Conservation (phyloP, 2,329 filamentous ascomycete species). For the Aspergillus japonicus region DNA sequence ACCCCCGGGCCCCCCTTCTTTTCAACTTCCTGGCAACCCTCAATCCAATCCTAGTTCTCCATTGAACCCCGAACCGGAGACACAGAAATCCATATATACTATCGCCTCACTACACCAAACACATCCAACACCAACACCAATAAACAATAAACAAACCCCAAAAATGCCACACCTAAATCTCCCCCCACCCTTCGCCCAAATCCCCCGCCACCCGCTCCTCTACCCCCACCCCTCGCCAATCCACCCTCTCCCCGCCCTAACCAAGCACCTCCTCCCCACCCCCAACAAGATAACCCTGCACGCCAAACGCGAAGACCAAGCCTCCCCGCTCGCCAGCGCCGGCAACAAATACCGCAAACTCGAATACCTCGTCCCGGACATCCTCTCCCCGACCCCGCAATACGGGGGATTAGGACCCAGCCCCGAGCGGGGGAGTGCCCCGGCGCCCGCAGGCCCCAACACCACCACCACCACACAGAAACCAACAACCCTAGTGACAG, state of each 20-base stretch:
- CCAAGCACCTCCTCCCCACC: conserved; percentile 7
- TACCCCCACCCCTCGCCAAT: conserved; percentile 34
- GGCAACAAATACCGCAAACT: conserved; percentile 42
- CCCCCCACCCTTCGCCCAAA: conserved; percentile 23
- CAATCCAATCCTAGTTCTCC: no score
- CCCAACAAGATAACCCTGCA: conserved; percentile 24
- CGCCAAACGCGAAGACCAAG: conserved; percentile 38
- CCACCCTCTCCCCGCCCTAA: conserved; percentile 28
- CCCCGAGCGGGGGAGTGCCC: neutral
- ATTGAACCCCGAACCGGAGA: no score
- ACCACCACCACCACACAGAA: conserved; percentile 12
- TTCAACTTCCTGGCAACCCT: no score
- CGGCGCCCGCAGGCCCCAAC: neutral
- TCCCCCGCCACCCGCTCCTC: conserved; percentile 30
- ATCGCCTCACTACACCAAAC: no score
- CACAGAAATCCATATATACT: no score
- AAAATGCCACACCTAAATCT: conserved; percentile 20
- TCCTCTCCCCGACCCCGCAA: conserved; percentile 19
- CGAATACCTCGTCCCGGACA: conserved; percentile 39
- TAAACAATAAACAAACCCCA: no score
- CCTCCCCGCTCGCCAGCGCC: conserved; percentile 33
- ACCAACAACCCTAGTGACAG: conserved; percentile 33
- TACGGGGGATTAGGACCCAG: neutral
- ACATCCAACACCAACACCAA: no score
- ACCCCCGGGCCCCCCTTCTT: no score